Conservation (phyloP, 805 yeast species). For the Saccharomycopsis vini region DNA sequence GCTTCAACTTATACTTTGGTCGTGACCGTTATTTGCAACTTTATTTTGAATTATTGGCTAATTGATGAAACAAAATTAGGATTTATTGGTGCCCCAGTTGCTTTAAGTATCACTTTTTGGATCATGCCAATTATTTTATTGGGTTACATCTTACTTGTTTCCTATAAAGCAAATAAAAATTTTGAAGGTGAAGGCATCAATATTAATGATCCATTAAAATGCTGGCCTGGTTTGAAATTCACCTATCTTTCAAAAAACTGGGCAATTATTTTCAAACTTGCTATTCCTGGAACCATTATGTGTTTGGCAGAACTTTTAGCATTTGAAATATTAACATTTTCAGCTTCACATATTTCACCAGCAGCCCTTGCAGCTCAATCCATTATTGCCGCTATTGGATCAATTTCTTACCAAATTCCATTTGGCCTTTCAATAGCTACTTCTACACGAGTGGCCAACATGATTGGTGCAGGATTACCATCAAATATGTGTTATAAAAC, state of each 20-base stretch:
- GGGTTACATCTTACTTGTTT: constrained; percentile 32
- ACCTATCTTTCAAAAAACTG: constrained; percentile 12
- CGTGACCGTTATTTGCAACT: constrained; percentile 40
- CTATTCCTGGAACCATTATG: constrained; percentile 47
- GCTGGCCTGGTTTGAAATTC: constrained; percentile 11
- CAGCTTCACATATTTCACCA: constrained; percentile 45
- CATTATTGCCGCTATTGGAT: constrained; percentile 43
- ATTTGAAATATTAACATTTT: constrained; percentile 46
- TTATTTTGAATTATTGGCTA: constrained; percentile 38
- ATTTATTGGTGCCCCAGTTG: constrained; percentile 47
- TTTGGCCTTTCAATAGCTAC: constrained; percentile 49
- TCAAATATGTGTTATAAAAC: constrained; percentile 28
- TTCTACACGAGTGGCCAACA: constrained; percentile 47
- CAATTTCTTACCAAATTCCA: constrained; percentile 46
- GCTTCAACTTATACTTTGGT: constrained; percentile 48
- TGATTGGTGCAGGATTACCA: constrained; percentile 35
- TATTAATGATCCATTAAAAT: constrained; percentile 8
- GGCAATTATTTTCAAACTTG: constrained; percentile 27
- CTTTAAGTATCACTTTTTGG: constrained; percentile 41
- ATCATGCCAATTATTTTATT: constrained; percentile 27
- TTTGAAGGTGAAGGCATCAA: constrained; percentile 22
- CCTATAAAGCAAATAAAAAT: constrained; percentile 55
- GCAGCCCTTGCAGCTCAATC: constrained; percentile 48
- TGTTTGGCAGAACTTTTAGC: constrained; percentile 49
- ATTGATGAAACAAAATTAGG: constrained; percentile 33